phyloP scores from a whole-genome alignment of 176 grass and related monocot genomes.

The Musa schizocarpa region DNA sequence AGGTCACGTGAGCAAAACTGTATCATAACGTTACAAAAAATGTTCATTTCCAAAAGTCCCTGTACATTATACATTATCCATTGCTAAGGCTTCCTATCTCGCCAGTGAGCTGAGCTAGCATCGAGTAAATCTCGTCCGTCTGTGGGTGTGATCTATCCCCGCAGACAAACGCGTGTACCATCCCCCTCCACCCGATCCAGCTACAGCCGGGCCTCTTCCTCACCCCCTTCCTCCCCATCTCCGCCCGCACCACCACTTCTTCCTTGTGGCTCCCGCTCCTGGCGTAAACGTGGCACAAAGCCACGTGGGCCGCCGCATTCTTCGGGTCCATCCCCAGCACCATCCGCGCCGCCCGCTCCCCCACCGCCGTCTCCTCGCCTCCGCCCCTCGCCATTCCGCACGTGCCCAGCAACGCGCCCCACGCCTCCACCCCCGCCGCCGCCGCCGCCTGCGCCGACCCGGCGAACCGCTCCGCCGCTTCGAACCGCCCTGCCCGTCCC shows the following conservation, averaged over 20 bases:
- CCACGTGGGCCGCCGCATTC: not conserved
- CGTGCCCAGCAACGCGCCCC: not conserved
- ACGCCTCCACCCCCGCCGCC: not conserved
- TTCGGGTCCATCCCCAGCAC: not conserved
- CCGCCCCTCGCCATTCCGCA: not conserved
- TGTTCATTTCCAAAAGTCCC: too few species aligned
- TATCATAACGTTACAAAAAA: too few species aligned
- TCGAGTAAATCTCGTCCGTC: conserved; percentile 9
- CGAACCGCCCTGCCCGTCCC: conserved; percentile 7
- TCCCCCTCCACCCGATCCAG: not conserved
- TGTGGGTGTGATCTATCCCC: conserved; percentile 9
- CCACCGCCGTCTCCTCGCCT: not conserved
- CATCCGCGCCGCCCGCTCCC: not conserved
- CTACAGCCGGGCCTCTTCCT: conserved; percentile 6
- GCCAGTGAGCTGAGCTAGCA: not conserved
- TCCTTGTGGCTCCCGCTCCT: not conserved
- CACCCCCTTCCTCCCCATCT: not conserved
- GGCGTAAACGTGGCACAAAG: not conserved
- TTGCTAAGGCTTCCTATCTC: not conserved
- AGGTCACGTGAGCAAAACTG: too few species aligned
- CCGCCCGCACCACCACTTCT: not conserved
- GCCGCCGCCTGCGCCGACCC: not conserved
- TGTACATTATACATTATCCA: not conserved
- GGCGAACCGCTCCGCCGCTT: conserved; percentile 6
- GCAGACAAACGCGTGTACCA: not conserved